Base-by-base conservation (phyloP, 2,329 filamentous ascomycete species). In the Penicillium sp. region DNA sequence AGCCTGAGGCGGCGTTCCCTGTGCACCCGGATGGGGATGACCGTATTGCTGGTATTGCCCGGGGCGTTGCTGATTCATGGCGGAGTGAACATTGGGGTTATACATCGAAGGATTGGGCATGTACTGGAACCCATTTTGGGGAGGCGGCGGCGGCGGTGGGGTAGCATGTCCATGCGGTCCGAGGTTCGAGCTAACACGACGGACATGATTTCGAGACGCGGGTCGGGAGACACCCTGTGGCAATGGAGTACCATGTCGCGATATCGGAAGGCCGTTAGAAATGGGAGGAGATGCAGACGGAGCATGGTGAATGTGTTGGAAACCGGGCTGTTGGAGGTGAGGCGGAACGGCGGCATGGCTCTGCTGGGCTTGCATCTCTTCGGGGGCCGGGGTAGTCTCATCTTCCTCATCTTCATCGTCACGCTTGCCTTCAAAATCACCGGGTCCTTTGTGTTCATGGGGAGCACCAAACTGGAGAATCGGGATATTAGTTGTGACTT, bases 371-470 rank as follows among this genome's bases (percentile, higher is more conserved):
- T 78, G 76, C 47, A 77, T 70, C 25, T 88, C 88, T 54, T 82
- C 82, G 53, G 84, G 82, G 6, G 85, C 86, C 41, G 87, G 87
- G 6, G 87, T 88, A 50, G 79, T 85, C 27, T 87, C 85, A 50
- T 85, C 84, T 46, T 89, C 87, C 13, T 96, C 91, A 45, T 93
- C 89, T 58, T 87, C 87, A 55, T 87, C 86, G 49, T 75, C 76
- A 52, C 78, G 78, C 70, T 86, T 86, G 57, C 89, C 89, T 65
- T 86, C 88, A 72, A 95, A 98, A 72, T 98, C 93, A 47, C 81
- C 80, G 0, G 93, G 93, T 2, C 92, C 92, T 74, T 97, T 98
- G 74, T 97, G 92, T 71, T 98, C 93, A 71, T 93, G 95, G 39
- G 91, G 86, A 51, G 84, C 86, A 63, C 90, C 90, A 77, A 95